Percentiles rank a stretch among this genome's conserved stretches.
phyloP scores from a whole-genome alignment of 73 alveolate species.

The Paramecium primaurelia region DNA sequence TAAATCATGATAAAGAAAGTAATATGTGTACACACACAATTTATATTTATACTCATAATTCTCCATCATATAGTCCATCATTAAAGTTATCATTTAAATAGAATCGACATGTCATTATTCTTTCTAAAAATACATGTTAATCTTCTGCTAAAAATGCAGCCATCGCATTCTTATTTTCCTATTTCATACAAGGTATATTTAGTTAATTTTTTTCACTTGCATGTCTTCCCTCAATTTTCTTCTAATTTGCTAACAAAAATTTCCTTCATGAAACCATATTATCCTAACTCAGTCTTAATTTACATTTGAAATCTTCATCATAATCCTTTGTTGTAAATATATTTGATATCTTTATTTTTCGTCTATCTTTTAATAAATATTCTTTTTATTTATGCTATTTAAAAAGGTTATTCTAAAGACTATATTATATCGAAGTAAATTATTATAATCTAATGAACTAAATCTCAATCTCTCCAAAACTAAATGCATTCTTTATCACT shows the following conservation, averaged over 20 bases:
- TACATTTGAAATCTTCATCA: neutral
- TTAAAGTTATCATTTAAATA: neutral
- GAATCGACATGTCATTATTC: neutral
- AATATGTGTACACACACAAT: neutral
- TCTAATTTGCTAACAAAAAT: neutral
- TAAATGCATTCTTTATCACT: neutral
- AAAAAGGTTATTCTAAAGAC: neutral
- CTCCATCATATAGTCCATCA: neutral
- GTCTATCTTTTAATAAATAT: neutral
- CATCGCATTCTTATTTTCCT: neutral
- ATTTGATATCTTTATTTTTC: neutral
- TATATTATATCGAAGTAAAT: neutral
- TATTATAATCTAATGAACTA: neutral
- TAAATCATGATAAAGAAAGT: conserved; percentile 25
- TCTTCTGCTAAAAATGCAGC: neutral
- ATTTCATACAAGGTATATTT: neutral
- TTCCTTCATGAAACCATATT: neutral
- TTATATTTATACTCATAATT: neutral
- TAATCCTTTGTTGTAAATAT: neutral
- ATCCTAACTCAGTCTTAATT: neutral
- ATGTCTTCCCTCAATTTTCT: neutral
- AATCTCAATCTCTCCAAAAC: neutral
- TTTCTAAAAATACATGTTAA: neutral
- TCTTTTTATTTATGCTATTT: neutral
- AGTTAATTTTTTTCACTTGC: neutral